These are phyloP conservation scores for Cerrena zonata DNA, from an alignment of 1,284 basidiomycete species.

Conservation along the genomic window DNA sequence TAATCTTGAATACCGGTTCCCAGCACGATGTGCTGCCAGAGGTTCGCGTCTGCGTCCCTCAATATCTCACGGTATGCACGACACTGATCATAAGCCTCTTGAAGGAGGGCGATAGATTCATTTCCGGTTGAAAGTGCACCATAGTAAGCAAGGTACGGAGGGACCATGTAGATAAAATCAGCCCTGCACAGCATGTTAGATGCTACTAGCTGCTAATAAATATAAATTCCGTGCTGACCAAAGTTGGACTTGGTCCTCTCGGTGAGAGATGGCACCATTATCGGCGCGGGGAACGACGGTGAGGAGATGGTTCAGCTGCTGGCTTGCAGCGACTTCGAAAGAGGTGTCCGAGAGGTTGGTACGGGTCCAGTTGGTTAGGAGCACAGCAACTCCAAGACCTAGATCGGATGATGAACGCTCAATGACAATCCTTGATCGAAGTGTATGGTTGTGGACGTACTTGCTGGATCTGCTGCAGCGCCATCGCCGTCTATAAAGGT, in stretches of 20 bases:
- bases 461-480: conserved; percentile 67
- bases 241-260: conserved; percentile 46
- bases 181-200: conserved; percentile 31
- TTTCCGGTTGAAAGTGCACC: conserved; percentile 43
- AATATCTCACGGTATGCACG: conserved; percentile 54
- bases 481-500: conserved; percentile 42
- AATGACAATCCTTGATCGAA: not conserved
- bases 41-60: conserved; percentile 32
- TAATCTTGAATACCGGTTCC: conserved; percentile 38
- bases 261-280: conserved; percentile 65
- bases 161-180: conserved; percentile 68
- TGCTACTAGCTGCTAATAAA: not conserved
- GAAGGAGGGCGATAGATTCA: conserved; percentile 39
- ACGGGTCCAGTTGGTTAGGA: conserved; percentile 55
- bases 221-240: conserved; percentile 33
- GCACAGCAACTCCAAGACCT: conserved; percentile 57
- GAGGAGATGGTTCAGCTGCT: conserved; percentile 58
- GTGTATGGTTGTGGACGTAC: conserved; percentile 27
- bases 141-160: conserved; percentile 76
- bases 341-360: conserved; percentile 29
- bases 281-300: conserved; percentile 48
- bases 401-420: not conserved
- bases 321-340: conserved; percentile 46
- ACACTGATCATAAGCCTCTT: conserved; percentile 62
- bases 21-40: conserved; percentile 52